Evolutionary conservation across 2,329 filamentous ascomycete genomes (phyloP), one percentile per base, ranked within the genome.

Genomic region (Monosporascus cannonballus): DNA sequence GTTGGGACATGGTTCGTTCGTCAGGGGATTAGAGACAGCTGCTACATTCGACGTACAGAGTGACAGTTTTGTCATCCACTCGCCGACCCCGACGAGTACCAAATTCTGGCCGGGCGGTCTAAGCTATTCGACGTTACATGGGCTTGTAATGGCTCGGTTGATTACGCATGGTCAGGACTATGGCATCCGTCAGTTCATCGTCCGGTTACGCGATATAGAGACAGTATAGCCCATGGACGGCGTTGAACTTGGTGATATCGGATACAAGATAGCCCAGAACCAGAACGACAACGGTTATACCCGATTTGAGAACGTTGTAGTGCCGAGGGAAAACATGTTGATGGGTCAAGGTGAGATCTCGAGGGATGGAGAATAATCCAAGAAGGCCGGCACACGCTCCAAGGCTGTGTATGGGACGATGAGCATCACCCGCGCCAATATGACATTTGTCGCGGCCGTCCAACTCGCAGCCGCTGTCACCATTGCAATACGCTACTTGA

Each of bases 361-460:
- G n/a, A 48, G 58, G n/a, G 58, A 64, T 34, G 69, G 69, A 22
- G 57, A 49, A 4, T 70, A 70, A 48, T 54, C 57, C 8, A 47
- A 57, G n/a, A 36, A 11, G 14, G 52, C 62, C 2, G 56, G 50
- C 25, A 64, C 64, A 46, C 64, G 68, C 36, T 54, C 56, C 38
- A 68, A 70, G 44, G 62, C 67, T 52, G 60, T 67, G 4, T 70
- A 69, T 45, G 64, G 63, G 3, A 64, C 63, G 11, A 69, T 70
- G 67, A 58, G 69, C n/a, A 61, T 59, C 17, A 59, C 67, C 9
- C 63, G 69, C 7, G 58, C 58, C 14, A 58, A 62, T 20, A 66
- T 71, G 47, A 60, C 62, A 3, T 58, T 59, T 27, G 56, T 54
- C 24, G 57, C 57, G 8, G 64, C 60, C 11, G 66, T 64, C 53